These are phyloP conservation scores for Gossypium lobatum DNA, from an alignment of 441 rosid genomes.

Conservation along the genomic window DNA sequence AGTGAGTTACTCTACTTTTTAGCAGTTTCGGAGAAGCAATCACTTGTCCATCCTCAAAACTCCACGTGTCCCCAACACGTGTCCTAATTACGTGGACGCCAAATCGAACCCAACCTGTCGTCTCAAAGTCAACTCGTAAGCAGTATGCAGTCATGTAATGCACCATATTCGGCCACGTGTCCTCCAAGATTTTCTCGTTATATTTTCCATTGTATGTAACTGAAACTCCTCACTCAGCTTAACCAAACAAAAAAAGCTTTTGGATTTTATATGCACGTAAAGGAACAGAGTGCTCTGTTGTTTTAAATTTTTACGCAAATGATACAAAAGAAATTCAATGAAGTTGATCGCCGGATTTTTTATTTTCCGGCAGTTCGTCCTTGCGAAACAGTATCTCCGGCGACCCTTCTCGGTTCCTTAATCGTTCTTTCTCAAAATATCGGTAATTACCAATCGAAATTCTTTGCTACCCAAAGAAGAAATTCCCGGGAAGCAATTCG, in stretches of 20 bases:
- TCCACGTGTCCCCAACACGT: conserved; percentile 33
- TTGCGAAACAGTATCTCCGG: conserved; percentile 44
- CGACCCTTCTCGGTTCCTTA: conserved; percentile 48
- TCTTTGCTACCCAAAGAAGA: conserved; percentile 45
- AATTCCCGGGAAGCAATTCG: conserved; percentile 43
- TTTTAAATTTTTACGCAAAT: conserved; percentile 17
- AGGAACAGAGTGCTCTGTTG: not conserved
- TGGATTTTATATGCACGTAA: not conserved
- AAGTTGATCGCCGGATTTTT: conserved; percentile 48
- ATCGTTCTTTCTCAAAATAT: conserved; percentile 36
- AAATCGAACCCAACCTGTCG: conserved; percentile 11
- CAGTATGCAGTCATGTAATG: not conserved
- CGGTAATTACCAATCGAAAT: conserved; percentile 30
- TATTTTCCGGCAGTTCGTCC: conserved; percentile 71
- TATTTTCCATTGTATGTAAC: not conserved
- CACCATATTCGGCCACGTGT: conserved; percentile 34
- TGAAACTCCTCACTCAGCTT: not conserved
- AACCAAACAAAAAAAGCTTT: not conserved
- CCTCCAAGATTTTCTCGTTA: conserved; percentile 3
- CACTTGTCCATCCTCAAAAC: not conserved
- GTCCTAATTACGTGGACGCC: conserved; percentile 7
- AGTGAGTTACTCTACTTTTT: not conserved
- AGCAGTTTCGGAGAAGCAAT: conserved; percentile 25
- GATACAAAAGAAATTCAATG: conserved; percentile 32
- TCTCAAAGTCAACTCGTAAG: conserved; percentile 14